Evolutionary conservation across 1,284 basidiomycete species (phyloP).

Genomic region (Mycena sp.): DNA sequence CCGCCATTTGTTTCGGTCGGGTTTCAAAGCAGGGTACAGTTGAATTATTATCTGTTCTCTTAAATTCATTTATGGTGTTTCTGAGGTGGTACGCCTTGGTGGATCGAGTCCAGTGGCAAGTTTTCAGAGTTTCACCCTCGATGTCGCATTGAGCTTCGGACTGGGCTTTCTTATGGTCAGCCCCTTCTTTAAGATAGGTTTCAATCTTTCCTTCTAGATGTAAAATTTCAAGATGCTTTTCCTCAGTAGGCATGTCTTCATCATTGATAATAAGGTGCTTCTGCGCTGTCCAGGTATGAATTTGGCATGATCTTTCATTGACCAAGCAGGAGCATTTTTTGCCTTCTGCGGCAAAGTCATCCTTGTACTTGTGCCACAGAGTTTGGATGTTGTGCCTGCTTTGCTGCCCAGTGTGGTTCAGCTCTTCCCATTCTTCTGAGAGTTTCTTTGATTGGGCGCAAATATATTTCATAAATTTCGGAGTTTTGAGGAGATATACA

Average conservation of each 20-base stretch:
- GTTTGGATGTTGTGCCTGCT: too few species aligned
- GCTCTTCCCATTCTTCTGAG: too few species aligned
- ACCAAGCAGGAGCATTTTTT: too few species aligned
- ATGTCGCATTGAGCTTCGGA: slow-evolving; percentile 3
- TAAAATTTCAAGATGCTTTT: background rate
- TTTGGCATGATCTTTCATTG: background rate
- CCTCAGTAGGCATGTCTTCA: background rate
- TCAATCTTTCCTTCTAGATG: slow-evolving; percentile 15
- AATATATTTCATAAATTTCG: too few species aligned
- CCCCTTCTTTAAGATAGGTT: background rate
- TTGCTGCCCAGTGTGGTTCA: too few species aligned
- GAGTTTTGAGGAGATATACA: too few species aligned
- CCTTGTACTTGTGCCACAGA: too few species aligned
- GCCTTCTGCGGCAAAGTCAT: too few species aligned
- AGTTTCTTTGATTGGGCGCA: too few species aligned
- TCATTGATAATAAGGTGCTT: slow-evolving; percentile 19
- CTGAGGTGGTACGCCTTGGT: background rate
- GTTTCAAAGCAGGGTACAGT: background rate
- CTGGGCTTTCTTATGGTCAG: background rate
- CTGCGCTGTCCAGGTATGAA: slow-evolving; percentile 12
- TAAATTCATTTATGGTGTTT: background rate
- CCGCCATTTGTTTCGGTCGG: slow-evolving; percentile 11
- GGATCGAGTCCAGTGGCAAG: background rate
- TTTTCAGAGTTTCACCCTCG: background rate
- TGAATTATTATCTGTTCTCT: background rate